Base-by-base conservation (phyloP, 108 stramenopile genomes). In the Skeletonema potamos region DNA sequence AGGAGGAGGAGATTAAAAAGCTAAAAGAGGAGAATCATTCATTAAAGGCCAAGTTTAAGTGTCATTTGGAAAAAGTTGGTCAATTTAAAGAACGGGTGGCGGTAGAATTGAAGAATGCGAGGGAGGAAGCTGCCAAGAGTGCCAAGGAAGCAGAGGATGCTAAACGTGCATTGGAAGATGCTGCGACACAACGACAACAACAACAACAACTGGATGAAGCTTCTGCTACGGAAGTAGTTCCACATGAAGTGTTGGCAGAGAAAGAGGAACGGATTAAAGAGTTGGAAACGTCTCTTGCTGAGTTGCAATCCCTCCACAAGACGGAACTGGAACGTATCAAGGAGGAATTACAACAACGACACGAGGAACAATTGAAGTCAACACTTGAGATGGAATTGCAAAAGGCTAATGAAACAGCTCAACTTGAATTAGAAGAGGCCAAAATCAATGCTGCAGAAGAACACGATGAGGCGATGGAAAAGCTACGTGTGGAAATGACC, bases 291-390 rank as follows among this genome's bases (percentile, higher is more conserved):
- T 70, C 68, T n/a, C 34, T 77, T 22, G 55, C 62, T 17, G 62
- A 77, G 3, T 26, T 74, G 32, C 65, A 66, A 60, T 46, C 64
- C 12, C 33, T 66, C 0, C 77, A 78, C 22, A 54, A 26, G 34
- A 55, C 73, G 27, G 89, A 88, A 66, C 30, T 81, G 43, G 73
- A 77, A 37, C 59, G 64, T 27, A 68, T 86, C 30, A 86, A 79
- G 68, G 68, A 68, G 6, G 61, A 75, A 34, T 72, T 81, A 28
- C 57, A 41, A 20, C 55, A 77, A 59, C 28, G 70, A n/a, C 70
- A 81, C 41, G 75, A 77, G 29, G 59, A 72, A 34, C 62, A 86
- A 43, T 10, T 82, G 34, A 60, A 76, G 15, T 51, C 63, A 1
- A 44, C 70, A 27, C 33, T 66, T n/a, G 64, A 64, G 55, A 27